Evolutionary conservation across 192 early-diverging fungal genomes (phyloP).

Genomic region (Entophlyctis luteolus): DNA sequence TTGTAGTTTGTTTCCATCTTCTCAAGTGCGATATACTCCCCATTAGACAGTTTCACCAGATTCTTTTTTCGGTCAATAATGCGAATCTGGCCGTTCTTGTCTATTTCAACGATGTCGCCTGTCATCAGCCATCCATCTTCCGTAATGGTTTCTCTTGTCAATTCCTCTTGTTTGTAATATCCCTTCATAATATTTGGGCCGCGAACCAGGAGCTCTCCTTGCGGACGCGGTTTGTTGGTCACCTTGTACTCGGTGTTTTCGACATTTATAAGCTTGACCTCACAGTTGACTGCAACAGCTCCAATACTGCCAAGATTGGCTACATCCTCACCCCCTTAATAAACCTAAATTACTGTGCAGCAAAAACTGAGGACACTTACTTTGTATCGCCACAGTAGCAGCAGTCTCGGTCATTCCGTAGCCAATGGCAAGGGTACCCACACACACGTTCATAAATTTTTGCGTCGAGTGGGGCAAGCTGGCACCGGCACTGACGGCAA

Average conservation of each 20-base stretch:
- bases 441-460: conserved; percentile 69
- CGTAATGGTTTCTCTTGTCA: conserved; percentile 64
- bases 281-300: conserved; percentile 15
- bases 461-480: conserved; percentile 81
- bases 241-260: conserved; percentile 31
- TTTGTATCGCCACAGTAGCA: conserved; percentile 59
- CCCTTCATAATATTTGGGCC: conserved; percentile 72
- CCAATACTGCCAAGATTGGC: neutral
- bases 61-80: conserved; percentile 93
- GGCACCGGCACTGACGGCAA: conserved; percentile 83
- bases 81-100: conserved; percentile 65
- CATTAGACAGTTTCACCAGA: conserved; percentile 84
- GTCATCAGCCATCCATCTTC: conserved; percentile 83
- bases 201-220: conserved; percentile 81
- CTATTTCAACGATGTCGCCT: conserved; percentile 77
- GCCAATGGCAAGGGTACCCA: conserved; percentile 81
- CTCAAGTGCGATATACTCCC: conserved; percentile 90
- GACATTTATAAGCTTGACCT: conserved; percentile 74
- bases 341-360: too few relatives aligned
- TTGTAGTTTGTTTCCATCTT: conserved; percentile 88
- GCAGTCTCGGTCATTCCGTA: conserved; percentile 83
- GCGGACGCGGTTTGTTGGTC: conserved; percentile 33
- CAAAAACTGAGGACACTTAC: too few relatives aligned
- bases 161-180: conserved; percentile 68
- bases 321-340: neutral